Conservation (phyloP, 179 eudicot species). For the Silene vulgaris region DNA sequence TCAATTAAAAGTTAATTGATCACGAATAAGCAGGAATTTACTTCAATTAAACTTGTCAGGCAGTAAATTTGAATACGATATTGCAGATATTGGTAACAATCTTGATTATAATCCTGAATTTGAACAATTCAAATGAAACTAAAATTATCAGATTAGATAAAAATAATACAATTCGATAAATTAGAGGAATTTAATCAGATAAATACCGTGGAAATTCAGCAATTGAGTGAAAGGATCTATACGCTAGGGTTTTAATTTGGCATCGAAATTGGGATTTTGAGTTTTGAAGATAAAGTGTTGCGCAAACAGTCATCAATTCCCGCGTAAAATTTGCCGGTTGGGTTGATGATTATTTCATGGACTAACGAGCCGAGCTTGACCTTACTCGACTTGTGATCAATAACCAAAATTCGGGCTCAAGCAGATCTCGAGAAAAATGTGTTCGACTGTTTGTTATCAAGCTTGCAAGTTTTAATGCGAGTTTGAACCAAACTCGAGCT, state of each 20-base stretch:
- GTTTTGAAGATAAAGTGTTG: too few relatives aligned
- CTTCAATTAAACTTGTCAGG: background rate
- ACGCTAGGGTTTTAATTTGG: background rate
- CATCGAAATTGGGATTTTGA: too few relatives aligned
- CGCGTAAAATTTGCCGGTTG: background rate
- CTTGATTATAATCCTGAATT: background rate
- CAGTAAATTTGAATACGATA: background rate
- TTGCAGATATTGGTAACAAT: background rate
- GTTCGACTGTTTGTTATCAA: too few relatives aligned
- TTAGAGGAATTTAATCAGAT: too few relatives aligned
- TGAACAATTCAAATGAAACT: background rate
- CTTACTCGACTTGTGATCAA: too few relatives aligned
- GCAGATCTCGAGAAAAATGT: too few relatives aligned
- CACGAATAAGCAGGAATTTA: background rate
- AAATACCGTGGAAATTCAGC: background rate
- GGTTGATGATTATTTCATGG: too few relatives aligned
- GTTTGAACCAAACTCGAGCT: too few relatives aligned
- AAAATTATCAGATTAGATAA: background rate
- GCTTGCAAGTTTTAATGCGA: too few relatives aligned
- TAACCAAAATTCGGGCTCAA: too few relatives aligned
- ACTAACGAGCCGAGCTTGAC: too few relatives aligned
- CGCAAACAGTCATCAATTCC: background rate
- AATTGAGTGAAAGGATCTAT: background rate
- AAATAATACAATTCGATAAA: background rate
- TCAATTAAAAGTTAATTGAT: conserved; percentile 1